Evolutionary conservation across 1,284 basidiomycete genomes (phyloP), one percentile per base, ranked within the genome.

Genomic region (Fomes fomentarius): DNA sequence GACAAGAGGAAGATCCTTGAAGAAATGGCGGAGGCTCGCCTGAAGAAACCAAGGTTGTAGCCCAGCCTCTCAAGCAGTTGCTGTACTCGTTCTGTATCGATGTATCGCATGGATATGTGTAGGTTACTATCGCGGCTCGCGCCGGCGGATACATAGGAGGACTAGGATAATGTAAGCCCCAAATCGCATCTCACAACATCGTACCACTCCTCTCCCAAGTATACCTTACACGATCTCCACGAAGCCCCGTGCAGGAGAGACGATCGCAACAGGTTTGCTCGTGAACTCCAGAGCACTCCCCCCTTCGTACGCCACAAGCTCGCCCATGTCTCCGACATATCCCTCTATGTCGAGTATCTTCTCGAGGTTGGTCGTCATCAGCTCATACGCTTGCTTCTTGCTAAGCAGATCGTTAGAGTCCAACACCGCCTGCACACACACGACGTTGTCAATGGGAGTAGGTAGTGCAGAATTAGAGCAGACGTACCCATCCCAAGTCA

Each of bases 231-330:
- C 59, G 2, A 77, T 37, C 43, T 76, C 74, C 4, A 76, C 72
- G n/a, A 65, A 37, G 3, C 65, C 69, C 26, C 68, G 63, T 15
- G 55, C 59, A 7, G 70, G 64, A 10, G 72, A 74, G 1, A 70
- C 61, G 6, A 80, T 62, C 0, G 74, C 79, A 0, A 77, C 65
- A 1, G 74, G 71, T 58, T 76, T 76, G 46, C 75, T 74, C 7
- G 69, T 66, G 56, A 76, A 69, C 39, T 76, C 73, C 57, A 79
- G 72, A 9, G 72, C 69, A 42, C 68, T 65, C 3, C 77, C 73
- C 2, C 73, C 74, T 47, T 79, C 75, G 64, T 76, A 84, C 2
- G 81, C 82, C 12, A 84, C 84, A 50, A 81, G 74, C 50, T 82
- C 78, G 9, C 65, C 70, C n/a, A 66, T 63, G 56, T 59, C 45